phyloP scores from a whole-genome alignment of 805 yeast species.

The Jamesozyma gamospora region DNA sequence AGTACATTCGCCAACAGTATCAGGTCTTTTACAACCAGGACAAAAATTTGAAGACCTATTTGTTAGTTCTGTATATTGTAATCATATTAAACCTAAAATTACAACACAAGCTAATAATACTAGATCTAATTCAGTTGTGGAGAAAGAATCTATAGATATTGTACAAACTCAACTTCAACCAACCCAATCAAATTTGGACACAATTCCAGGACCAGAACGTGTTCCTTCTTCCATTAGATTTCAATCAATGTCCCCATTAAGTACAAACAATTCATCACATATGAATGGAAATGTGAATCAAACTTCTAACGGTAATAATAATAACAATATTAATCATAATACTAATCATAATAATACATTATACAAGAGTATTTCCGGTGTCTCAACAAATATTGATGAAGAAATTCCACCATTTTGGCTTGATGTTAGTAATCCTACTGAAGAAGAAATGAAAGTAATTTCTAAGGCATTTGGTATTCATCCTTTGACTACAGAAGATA shows the following conservation, averaged over 20 bases:
- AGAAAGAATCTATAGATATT: not conserved
- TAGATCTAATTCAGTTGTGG: not conserved
- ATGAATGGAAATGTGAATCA: slow-evolving; percentile 2
- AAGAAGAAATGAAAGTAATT: slow-evolving; percentile 89
- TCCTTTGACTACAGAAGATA: slow-evolving; percentile 94
- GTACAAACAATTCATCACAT: slow-evolving; percentile 1
- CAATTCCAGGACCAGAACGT: not conserved
- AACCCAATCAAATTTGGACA: not conserved
- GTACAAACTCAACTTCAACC: not conserved
- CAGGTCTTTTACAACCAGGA: slow-evolving; percentile 62
- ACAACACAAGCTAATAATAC: not conserved
- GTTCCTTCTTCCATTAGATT: slow-evolving; percentile 3
- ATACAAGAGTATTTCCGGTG: slow-evolving; percentile 8
- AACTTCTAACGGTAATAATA: not conserved
- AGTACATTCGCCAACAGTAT: slow-evolving; percentile 77
- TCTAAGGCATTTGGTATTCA: slow-evolving; percentile 90
- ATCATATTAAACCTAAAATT: not conserved
- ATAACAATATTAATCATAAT: not conserved
- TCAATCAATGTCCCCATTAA: slow-evolving; percentile 6
- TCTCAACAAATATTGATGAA: slow-evolving; percentile 9
- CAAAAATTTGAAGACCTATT: slow-evolving; percentile 56
- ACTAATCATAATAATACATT: slow-evolving; percentile 3
- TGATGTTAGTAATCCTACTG: slow-evolving; percentile 86
- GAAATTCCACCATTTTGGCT: slow-evolving; percentile 78
- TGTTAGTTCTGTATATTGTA: slow-evolving; percentile 33